Base-by-base conservation (phyloP, 2,329 filamentous ascomycete genomes). In the Plenodomus lindquistii region DNA sequence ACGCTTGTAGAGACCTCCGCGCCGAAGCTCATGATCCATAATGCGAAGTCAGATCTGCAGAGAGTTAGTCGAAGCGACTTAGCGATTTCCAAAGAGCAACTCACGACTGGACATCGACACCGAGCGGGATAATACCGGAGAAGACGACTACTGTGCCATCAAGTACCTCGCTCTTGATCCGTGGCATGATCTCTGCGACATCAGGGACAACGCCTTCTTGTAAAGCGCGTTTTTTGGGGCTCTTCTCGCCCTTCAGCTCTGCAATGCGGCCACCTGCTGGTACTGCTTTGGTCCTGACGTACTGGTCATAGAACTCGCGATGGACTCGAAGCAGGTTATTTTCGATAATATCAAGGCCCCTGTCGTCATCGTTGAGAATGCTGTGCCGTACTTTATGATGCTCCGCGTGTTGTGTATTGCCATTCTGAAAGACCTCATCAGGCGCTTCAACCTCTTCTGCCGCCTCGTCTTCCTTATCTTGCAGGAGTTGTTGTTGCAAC, bases 11-110 rank as follows among this genome's bases (percentile, higher is more conserved):
- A 81, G 7, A 92, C 77, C 27, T 77, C 80, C 6, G 90, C 93
- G 17, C 94, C 94, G 66, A 97, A 97, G 63, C 83, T 89, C 66
- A 85, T 86, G 2, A 91, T 88, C 80, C 95, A 96, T 36, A 93
- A 78, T 4, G 89, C 91, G 48, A 96, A 89, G 69, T 99, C 94
- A 2, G 91, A 91, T 13, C 74, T 77, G 44, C 42, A 41, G 4
- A 15, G 15, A 52, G 47, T 70, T 58, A 67, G 63, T 37, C n/a
- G 31, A 3, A 22, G 21, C 15, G 17, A 9, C 3, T 16, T 9
- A n/a, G 17, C 2, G 16, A 19, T 15, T 15, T 11, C 13, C 2
- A 11, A 6, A n/a, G 11, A 4, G 3, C 11, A 4, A 67, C 71
- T 72, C 71, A 81, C 79, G 69, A 74, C 63, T 88, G 83, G 27